Base-by-base conservation (phyloP, 2,329 filamentous ascomycete genomes). In the Sporothrix luriei region DNA sequence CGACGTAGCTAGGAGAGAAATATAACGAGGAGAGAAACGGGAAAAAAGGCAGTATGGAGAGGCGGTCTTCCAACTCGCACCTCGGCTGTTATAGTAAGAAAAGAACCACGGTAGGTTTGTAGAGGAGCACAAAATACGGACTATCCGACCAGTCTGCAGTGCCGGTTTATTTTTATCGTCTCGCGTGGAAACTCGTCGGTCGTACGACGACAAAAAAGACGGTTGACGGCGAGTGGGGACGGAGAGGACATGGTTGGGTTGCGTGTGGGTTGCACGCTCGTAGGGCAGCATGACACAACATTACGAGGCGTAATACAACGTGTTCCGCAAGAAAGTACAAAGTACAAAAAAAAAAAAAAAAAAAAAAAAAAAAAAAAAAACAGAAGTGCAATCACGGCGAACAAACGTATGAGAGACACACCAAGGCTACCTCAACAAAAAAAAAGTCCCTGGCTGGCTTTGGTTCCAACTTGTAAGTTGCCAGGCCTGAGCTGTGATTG, bases 381-480 rank as follows among this genome's bases (percentile, higher is more conserved):
- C 59, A 46, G 24, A 43, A 24, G 33, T 43, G 33, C 24, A n/a
- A 5, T 61, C 38, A 21, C 19, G 40, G 16, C 19, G 55, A 16
- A 59, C 33, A 16, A 16, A 59, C 13, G 24, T 40, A 40, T 24
- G 9, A 33, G 33, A 33, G 33, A 33, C 6, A 7, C 33, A 33
- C 33, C 33, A 7, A 59, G n/a, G 55, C 29, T 61, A 11, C 55
- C 55, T 61, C 33, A 33, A 55, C 52, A 55, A 33, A 33, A 33
- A 55, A 33, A 33, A 33, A 7, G 33, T 33, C 33, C 4, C 33
- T 33, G 33, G 33, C 4, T 33, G 33, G 33, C 4, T 33, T 33
- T 64, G 61, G 61, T 19, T n/a, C n/a, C n/a, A n/a, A n/a, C n/a
- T n/a, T 49, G 61, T 38, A 38, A 46, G n/a, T 62, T 62, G 43